phyloP scores from a whole-genome alignment of 1,284 basidiomycete genomes.

The Tranzscheliella williamsii region DNA sequence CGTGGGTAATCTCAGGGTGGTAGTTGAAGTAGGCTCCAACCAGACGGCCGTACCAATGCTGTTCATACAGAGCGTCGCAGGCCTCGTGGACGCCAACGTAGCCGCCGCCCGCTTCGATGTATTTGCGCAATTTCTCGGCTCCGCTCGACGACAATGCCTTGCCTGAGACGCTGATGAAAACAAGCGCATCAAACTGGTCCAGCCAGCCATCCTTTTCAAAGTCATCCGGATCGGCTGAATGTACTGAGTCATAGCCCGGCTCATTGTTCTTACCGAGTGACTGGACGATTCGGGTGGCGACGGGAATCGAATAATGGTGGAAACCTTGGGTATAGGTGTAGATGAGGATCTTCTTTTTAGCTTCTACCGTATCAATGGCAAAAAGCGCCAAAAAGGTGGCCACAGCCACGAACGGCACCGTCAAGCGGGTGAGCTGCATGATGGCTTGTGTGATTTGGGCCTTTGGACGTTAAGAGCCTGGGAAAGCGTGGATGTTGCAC shows the following conservation, averaged over 20 bases:
- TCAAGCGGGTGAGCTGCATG: neutral
- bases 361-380: slow-evolving; percentile 10
- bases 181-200: slow-evolving; percentile 46
- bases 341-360: slow-evolving; percentile 42
- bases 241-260: slow-evolving; percentile 26
- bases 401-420: slow-evolving; percentile 4
- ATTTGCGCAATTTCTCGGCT: slow-evolving; percentile 29
- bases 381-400: neutral
- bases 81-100: slow-evolving; percentile 52
- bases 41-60: slow-evolving; percentile 47
- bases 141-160: slow-evolving; percentile 34
- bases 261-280: slow-evolving; percentile 29
- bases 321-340: slow-evolving; percentile 46
- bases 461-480: too few relatives aligned
- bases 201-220: slow-evolving; percentile 39
- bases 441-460: too few relatives aligned
- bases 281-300: slow-evolving; percentile 33
- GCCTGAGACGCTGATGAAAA: slow-evolving; percentile 48
- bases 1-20: slow-evolving; percentile 37
- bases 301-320: slow-evolving; percentile 44
- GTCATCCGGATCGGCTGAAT: slow-evolving; percentile 33
- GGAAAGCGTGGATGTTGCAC: too few relatives aligned
- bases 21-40: slow-evolving; percentile 50
- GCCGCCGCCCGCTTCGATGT: slow-evolving; percentile 52
- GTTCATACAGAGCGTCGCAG: slow-evolving; percentile 36